These are phyloP conservation scores for Cicer chorassanicum DNA, from an alignment of 306 rosid species.

Conservation along the genomic window DNA sequence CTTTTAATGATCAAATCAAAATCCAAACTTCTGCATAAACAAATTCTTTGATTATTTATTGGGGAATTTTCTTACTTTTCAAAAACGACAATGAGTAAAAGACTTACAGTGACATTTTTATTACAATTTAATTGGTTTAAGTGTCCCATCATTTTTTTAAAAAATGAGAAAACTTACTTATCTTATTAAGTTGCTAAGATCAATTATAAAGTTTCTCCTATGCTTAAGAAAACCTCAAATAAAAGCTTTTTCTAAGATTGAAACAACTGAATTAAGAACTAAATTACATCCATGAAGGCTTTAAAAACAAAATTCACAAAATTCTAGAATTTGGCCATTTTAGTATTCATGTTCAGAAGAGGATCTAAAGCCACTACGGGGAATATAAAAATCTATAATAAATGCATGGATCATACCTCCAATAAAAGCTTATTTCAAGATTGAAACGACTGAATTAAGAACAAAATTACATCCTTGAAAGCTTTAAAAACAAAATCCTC, in stretches of 20 bases:
- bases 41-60: background rate
- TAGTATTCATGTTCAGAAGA: constrained; percentile 3
- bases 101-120: constrained; percentile 1
- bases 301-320: constrained; percentile 25
- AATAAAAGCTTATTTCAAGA: background rate
- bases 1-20: background rate
- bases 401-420: constrained; percentile 24
- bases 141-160: constrained; percentile 1
- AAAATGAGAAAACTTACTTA: background rate
- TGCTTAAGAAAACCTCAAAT: constrained; percentile 21
- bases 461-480: constrained; percentile 16
- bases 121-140: constrained; percentile 25
- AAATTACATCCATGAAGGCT: constrained; percentile 11
- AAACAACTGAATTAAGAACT: constrained; percentile 32
- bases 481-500: constrained; percentile 16
- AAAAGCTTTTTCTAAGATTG: constrained; percentile 2
- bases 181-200: constrained; percentile 12
- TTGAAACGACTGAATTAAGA: constrained; percentile 28
- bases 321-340: background rate
- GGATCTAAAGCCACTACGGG: no score
- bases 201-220: constrained; percentile 14
- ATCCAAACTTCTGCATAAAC: background rate
- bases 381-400: constrained; percentile 18
- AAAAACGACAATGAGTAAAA: background rate
- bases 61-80: background rate